A percentile compares a stretch with the other conserved stretches of the same genome.
Conservation (phyloP, 164 flowering plant species). For the Magnolia changhungtana region DNA sequence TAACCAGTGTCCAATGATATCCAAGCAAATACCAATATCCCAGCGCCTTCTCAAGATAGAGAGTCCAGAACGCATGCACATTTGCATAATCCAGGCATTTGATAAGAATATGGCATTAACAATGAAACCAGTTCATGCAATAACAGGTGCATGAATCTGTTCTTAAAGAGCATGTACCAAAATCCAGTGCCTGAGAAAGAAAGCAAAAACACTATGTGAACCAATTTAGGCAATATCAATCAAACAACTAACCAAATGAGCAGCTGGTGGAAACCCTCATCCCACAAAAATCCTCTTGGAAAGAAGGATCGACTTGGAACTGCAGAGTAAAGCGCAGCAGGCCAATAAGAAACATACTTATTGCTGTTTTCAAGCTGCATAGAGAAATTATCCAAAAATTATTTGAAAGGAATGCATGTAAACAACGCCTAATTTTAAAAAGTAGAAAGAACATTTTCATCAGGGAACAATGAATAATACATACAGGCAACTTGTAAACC, state of each 20-base stretch:
- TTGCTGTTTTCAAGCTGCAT: slow-evolving; percentile 52
- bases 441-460: not conserved
- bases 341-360: slow-evolving; percentile 74
- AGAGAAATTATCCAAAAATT: slow-evolving; percentile 7
- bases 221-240: not conserved
- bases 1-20: slow-evolving; percentile 95
- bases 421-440: not conserved
- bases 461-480: not conserved
- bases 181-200: not conserved
- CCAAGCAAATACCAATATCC: slow-evolving; percentile 81
- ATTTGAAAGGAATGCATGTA: not conserved
- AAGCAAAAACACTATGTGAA: not conserved
- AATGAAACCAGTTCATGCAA: not conserved
- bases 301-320: slow-evolving; percentile 95
- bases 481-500: not conserved
- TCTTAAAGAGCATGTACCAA: not conserved
- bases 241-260: slow-evolving; percentile 67
- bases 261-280: slow-evolving; percentile 98
- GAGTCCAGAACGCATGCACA: slow-evolving; percentile 3
- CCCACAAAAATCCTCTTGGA: slow-evolving; percentile 98
- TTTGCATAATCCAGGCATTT: slow-evolving; percentile 1
- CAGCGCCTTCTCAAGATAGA: slow-evolving; percentile 66
- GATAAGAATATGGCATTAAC: not conserved
- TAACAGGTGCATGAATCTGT: not conserved
- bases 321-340: slow-evolving; percentile 94